Evolutionary conservation across 1,284 basidiomycete species (phyloP), one percentile per base, ranked within the genome.

Genomic region (Schizopora paradoxa): DNA sequence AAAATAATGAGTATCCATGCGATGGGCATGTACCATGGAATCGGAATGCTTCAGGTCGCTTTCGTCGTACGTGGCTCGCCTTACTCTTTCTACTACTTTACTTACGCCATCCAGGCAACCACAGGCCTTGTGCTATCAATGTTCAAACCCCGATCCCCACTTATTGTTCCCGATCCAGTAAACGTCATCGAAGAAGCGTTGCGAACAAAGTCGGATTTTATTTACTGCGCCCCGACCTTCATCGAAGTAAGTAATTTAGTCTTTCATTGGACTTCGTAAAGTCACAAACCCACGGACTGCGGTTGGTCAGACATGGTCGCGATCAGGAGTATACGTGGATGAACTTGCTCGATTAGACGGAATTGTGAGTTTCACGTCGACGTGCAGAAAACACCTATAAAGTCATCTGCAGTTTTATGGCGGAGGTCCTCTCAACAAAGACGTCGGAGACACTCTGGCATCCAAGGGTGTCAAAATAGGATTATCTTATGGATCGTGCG

Each of bases 11-110:
- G 25, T 1, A 35, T 26, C 21, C 52, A 54, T 35, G 36, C 43
- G 11, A 23, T 45, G 6, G 47, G 50, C 10, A 43, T 54, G 45
- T 54, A 48, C 34, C 52, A 54, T 26, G 47, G 27, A 4, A 41
- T 54, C 41, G 50, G 50, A 6, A 25, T 46, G 1, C n/a, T 48
- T 21, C 18, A 25, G 7, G 3, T 43, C 11, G 22, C 22, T 28
- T 41, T 38, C 28, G 21, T 41, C 11, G 47, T 49, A 31, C 29
- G 47, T 39, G 13, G 5, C 26, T 47, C 14, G 21, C 6, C 33
- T 8, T n/a, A 22, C 36, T 18, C 25, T 4, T 16, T 41, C 7
- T 28, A 27, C 29, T 27, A 14, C 5, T 11, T 41, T 16, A 27
- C 22, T n/a, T 6, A 33, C 27, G 4, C 16, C 19, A 19, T 29